Conservation (phyloP, 306 rosid species). For the Hippophae gyantsensis region DNA sequence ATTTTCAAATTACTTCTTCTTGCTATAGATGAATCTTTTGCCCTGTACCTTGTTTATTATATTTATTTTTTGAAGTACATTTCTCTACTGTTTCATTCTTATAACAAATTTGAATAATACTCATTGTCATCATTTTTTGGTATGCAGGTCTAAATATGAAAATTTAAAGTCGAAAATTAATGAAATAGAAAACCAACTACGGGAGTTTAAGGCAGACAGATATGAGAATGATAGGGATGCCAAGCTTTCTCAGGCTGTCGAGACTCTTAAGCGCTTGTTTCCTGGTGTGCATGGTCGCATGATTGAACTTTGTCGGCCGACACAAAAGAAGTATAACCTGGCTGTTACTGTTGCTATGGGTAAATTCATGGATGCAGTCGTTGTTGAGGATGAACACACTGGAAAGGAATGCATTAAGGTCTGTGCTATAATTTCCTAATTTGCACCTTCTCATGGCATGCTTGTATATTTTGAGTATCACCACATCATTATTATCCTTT, state of each 20-base stretch:
- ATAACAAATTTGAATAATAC: background rate
- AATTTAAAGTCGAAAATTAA: conserved; percentile 55
- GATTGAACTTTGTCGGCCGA: conserved; percentile 96
- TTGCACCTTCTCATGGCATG: conserved; percentile 5
- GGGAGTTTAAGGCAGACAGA: conserved; percentile 92
- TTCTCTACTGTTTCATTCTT: conserved; percentile 2
- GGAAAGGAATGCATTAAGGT: conserved; percentile 99
- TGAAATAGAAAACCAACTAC: conserved; percentile 80
- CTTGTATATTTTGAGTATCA: conserved; percentile 1
- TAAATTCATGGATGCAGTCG: conserved; percentile 98
- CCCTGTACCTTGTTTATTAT: background rate
- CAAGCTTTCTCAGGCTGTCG: conserved; percentile 90
- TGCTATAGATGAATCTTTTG: conserved; percentile 5
- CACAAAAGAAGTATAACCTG: conserved; percentile 88
- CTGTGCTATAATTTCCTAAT: conserved; percentile 15
- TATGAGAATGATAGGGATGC: conserved; percentile 94
- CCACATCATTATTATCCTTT: conserved; percentile 4
- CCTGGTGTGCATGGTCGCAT: conserved; percentile 98
- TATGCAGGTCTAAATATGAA: conserved; percentile 68
- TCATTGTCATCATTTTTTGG: background rate
- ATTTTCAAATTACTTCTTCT: conserved; percentile 6
- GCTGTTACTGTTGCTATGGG: conserved; percentile 99
- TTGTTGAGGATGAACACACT: conserved; percentile 89
- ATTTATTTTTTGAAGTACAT: background rate
- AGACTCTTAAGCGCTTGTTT: conserved; percentile 90